phyloP scores from a whole-genome alignment of 805 yeast genomes.

The Ogataea glucozyma region DNA sequence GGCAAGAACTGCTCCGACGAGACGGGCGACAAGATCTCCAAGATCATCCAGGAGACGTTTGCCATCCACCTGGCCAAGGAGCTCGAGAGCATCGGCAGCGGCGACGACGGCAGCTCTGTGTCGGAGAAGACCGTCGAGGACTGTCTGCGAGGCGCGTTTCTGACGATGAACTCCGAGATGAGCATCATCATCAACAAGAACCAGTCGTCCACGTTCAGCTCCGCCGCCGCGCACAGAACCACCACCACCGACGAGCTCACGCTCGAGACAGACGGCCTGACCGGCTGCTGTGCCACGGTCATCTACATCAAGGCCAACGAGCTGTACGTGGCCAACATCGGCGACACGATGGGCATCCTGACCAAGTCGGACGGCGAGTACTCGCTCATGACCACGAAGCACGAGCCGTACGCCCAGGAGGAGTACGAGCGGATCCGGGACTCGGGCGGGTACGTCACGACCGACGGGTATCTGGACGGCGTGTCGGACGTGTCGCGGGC shows the following conservation, averaged over 20 bases:
- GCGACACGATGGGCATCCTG: slow-evolving; percentile 83
- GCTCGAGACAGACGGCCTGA: slow-evolving; percentile 64
- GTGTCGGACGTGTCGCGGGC: slow-evolving; percentile 83
- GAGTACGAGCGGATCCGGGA: slow-evolving; percentile 87
- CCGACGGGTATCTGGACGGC: slow-evolving; percentile 84
- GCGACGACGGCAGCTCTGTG: slow-evolving; percentile 38
- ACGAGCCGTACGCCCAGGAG: slow-evolving; percentile 75
- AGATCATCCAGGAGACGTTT: slow-evolving; percentile 70
- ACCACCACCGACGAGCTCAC: slow-evolving; percentile 52
- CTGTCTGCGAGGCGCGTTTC: slow-evolving; percentile 81
- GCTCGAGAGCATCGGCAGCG: slow-evolving; percentile 43
- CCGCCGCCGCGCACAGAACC: slow-evolving; percentile 54
- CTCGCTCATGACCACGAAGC: slow-evolving; percentile 68
- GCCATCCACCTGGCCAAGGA: slow-evolving; percentile 70
- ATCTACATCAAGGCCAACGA: slow-evolving; percentile 71
- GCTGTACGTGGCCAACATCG: slow-evolving; percentile 82
- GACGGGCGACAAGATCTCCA: slow-evolving; percentile 66
- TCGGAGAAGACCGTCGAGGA: slow-evolving; percentile 60
- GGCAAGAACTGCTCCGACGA: slow-evolving; percentile 65
- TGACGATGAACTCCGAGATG: slow-evolving; percentile 78
- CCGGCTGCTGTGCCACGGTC: slow-evolving; percentile 86
- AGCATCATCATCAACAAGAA: slow-evolving; percentile 57
- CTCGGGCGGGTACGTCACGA: slow-evolving; percentile 87
- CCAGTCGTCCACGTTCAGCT: slow-evolving; percentile 41
- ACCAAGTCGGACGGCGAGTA: slow-evolving; percentile 82